Base-by-base conservation (phyloP, 2,329 filamentous ascomycete genomes). In the Diaporthe batatas region DNA sequence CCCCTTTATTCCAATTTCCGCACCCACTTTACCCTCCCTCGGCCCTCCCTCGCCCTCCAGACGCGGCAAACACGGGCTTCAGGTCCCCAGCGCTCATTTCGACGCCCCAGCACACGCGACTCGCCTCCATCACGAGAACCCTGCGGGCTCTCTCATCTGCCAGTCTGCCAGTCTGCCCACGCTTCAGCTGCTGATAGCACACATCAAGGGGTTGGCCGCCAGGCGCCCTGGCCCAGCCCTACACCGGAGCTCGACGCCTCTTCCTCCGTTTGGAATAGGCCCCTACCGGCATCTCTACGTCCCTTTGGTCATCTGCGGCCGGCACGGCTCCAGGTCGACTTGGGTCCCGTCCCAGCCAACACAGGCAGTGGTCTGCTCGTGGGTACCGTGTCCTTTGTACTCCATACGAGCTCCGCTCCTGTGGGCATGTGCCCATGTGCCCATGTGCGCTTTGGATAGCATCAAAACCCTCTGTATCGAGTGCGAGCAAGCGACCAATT, bases 1-100 rank as follows among this genome's bases (percentile, higher is more conserved):
- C 59, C 54, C 68, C 55, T 58, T 49, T 70, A 51, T 70, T 42
- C 57, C 68, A 70, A 70, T 59, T 70, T 70, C 68, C 68, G 68
- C 55, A 29, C 44, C 42, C 49, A 42, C 65, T 47, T 29, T 57
- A n/a, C 53, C 36, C 39, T 47, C 67, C 39, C 25, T 55, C 55
- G 39, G 25, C 49, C 36, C 34, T 25, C 67, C 54, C 68, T 29
- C 42, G 59, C 59, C 59, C 59, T 65, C 44, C 25, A 49, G 42
- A 49, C 59, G 59, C 59, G 23, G 44, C 44, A 36, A 51, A 51
- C 59, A 65, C 59, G 44, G 59, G 36, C 59, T 49, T 25, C 36
- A 32, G 23, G 25, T 64, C 59, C 59, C 59, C 59, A 51, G 29
- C 29, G 42, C 59, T 65, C 68, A 70, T 70, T 59, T 70, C 54